phyloP scores from a whole-genome alignment of 2,329 filamentous ascomycete genomes.

The Mycosphaerella sp. region DNA sequence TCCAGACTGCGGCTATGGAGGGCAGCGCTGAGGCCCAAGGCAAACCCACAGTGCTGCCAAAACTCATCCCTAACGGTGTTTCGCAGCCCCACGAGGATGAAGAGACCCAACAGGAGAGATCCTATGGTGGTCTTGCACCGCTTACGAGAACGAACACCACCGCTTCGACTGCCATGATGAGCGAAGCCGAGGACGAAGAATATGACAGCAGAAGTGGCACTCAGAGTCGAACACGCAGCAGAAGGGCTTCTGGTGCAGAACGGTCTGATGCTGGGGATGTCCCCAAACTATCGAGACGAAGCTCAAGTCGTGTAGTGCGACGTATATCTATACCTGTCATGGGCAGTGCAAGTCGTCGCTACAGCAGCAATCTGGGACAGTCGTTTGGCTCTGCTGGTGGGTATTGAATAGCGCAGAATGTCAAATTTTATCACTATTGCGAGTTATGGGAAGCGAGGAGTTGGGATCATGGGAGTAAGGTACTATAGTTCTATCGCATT shows the following conservation, averaged over 20 bases:
- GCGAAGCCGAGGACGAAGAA: conserved; percentile 25
- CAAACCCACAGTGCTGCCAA: conserved; percentile 14
- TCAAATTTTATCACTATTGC: too few relatives aligned
- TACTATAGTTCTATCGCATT: too few relatives aligned
- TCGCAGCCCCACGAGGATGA: conserved; percentile 31
- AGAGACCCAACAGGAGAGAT: conserved; percentile 22
- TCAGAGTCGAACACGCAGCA: conserved; percentile 10
- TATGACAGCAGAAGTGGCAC: conserved; percentile 14
- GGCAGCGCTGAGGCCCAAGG: conserved; percentile 24
- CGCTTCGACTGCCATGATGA: conserved; percentile 24
- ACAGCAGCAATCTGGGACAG: conserved; percentile 43
- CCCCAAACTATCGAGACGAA: conserved; percentile 21
- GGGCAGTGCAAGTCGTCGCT: conserved; percentile 38
- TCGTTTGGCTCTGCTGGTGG: conserved; percentile 30
- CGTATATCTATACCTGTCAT: conserved; percentile 42
- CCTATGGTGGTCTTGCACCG: conserved; percentile 34
- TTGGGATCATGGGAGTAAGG: too few relatives aligned
- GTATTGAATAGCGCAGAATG: conserved; percentile 1
- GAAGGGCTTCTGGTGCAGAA: conserved; percentile 15
- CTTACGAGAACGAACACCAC: conserved; percentile 33
- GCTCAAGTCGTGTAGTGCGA: conserved; percentile 33
- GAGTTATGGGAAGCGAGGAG: too few relatives aligned
- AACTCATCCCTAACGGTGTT: background rate
- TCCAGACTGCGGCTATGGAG: conserved; percentile 18
- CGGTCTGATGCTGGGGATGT: background rate